Evolutionary conservation across 108 stramenopile species (phyloP), one percentile per base, ranked within the genome.

Genomic region (Tribonema minus): DNA sequence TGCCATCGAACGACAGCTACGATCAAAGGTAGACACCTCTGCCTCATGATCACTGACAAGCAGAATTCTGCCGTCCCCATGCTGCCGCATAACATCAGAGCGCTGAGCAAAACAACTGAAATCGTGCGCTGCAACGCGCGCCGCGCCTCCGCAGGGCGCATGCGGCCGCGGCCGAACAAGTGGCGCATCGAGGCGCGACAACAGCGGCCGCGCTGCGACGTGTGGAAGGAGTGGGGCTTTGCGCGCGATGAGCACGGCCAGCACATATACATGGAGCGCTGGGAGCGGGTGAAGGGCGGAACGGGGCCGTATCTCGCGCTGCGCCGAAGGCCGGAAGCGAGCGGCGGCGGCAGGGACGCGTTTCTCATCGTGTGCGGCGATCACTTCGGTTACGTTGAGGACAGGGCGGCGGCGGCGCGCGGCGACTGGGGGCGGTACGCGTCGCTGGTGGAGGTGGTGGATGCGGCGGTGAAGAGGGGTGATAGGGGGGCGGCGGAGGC

Each of bases 161-260:
- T 87, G 30, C 87, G 92, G 73, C 86, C 88, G 30, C 80, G 91
- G 32, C 93, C 93, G 23, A 94, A 94, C 82, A 92, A 92, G 73
- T 94, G 93, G 93, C 91, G 88, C 76, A 85, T 93, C 36, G 90
- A 92, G 58, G 70, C 84, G 65, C n/a, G n/a, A n/a, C n/a, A n/a
- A n/a, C n/a, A n/a, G n/a, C 72, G 85, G 15, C 68, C 72, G 1
- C 60, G 84, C 37, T 61, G 72, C 4, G 36, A 74, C 12, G 31
- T 64, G 12, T 94, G 91, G 91, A 92, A 89, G 72, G 93, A 94
- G 78, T 90, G 76, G 78, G 85, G 90, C 7, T 93, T 88, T 84
- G 89, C 92, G 12, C 3, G 72, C 35, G 91, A 94, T 68, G 84
- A 87, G 6, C 66, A 81, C 60, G 89, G 91, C 2, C 92, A 92